A percentile compares a stretch with the other conserved stretches of the same genome.
Conservation (phyloP, 768 basidiomycete genomes). For the Xerocomellus dryophilus region DNA sequence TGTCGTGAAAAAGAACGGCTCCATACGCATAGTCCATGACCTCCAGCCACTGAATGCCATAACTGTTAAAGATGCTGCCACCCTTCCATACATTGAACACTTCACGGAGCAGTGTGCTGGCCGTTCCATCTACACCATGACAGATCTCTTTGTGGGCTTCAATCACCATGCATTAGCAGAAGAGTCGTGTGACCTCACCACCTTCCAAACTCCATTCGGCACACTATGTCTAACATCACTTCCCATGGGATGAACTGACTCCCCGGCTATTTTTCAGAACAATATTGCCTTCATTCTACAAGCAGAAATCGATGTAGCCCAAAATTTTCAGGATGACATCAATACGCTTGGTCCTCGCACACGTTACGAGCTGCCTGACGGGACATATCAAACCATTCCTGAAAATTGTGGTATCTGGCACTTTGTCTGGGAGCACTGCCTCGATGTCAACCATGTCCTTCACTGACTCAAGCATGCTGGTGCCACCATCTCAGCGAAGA, state of each 20-base stretch:
- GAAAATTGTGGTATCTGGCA: constrained; percentile 8
- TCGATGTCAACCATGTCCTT: constrained; percentile 13
- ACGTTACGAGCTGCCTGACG: constrained; percentile 25
- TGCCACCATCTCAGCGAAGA: constrained; percentile 22
- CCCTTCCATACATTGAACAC: constrained; percentile 11
- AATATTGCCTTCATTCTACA: constrained; percentile 38
- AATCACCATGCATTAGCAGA: too few species aligned
- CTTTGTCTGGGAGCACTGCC: constrained; percentile 33
- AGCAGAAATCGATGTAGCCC: constrained; percentile 37
- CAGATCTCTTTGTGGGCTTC: too few species aligned
- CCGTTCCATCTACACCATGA: too few species aligned
- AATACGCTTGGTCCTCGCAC: constrained; percentile 35
- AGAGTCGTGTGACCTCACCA: too few species aligned
- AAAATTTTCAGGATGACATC: constrained; percentile 41
- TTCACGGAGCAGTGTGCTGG: constrained; percentile 6
- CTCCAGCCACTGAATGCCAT: constrained; percentile 24
- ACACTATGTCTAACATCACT: constrained; percentile 30
- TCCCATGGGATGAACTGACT: constrained; percentile 45
- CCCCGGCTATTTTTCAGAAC: constrained; percentile 39
- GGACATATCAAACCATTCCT: constrained; percentile 8
- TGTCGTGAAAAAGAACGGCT: constrained; percentile 30
- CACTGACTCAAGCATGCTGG: constrained; percentile 26
- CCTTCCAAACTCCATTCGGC: constrained; percentile 42
- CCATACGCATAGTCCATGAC: constrained; percentile 21
- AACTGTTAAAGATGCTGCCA: constrained; percentile 8